phyloP scores from a whole-genome alignment of 73 alveolate species.

The Symbiodinium pilosum region DNA sequence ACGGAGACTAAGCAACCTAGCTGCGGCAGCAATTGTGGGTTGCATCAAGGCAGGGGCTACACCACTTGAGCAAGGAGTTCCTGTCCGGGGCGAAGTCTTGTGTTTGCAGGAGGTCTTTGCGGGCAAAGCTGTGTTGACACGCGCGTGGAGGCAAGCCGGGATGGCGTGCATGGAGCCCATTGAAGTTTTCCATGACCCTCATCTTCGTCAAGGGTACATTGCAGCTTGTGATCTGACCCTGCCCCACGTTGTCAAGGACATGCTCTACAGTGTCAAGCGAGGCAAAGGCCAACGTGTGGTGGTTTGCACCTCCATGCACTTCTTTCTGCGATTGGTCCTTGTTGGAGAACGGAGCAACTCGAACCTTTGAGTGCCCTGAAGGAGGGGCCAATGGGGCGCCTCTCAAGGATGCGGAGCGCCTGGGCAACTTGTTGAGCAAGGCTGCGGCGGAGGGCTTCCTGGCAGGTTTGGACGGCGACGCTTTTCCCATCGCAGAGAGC shows the following conservation, averaged over 20 bases:
- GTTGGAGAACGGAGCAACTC: constrained; percentile 6
- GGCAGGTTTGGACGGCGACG: background rate
- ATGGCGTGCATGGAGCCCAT: background rate
- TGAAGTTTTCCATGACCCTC: constrained; percentile 18
- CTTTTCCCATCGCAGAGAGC: constrained; percentile 4
- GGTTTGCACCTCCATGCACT: constrained; percentile 19
- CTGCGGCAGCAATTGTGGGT: background rate
- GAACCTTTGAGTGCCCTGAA: background rate
- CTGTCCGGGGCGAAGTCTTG: background rate
- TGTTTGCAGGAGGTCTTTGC: background rate
- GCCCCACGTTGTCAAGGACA: background rate
- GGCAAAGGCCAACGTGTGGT: background rate
- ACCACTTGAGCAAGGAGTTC: background rate
- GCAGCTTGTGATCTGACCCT: background rate
- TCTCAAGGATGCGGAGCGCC: background rate
- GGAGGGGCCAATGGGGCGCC: background rate
- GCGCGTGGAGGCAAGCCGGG: background rate
- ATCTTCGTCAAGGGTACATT: background rate
- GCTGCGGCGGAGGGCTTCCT: background rate
- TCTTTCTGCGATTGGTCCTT: constrained; percentile 7
- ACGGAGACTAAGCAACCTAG: background rate
- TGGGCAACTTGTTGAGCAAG: background rate
- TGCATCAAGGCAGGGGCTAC: background rate
- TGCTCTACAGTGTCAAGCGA: background rate
- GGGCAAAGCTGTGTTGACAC: background rate